These are phyloP conservation scores for Chrysanthemum seticuspe DNA, from an alignment of 129 eudicot species.

Conservation along the genomic window DNA sequence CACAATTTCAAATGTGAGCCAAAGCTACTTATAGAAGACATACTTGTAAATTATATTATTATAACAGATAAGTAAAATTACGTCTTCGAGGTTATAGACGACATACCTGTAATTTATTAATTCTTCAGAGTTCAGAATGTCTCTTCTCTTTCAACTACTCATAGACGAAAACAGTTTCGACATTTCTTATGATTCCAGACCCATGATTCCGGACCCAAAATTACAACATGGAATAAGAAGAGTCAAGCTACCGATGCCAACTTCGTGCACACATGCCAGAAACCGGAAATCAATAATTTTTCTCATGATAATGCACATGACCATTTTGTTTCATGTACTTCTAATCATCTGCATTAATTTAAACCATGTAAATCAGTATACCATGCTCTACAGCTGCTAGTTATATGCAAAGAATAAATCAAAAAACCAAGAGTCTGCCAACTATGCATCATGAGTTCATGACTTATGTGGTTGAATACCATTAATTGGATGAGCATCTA, in stretches of 20 bases:
- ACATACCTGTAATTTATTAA: neutral
- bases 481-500: too few species aligned
- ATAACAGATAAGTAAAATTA: neutral
- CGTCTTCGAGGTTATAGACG: neutral
- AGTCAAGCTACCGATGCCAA: neutral
- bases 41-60: neutral
- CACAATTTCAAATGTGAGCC: too few species aligned
- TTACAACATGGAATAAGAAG: conserved; percentile 21
- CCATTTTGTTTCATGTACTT: neutral
- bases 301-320: neutral
- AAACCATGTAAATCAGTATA: neutral
- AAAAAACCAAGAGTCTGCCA: too few species aligned
- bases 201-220: neutral
- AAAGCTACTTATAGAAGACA: too few species aligned
- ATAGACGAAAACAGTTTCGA: neutral
- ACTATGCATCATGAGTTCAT: too few species aligned
- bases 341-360: neutral
- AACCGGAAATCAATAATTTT: neutral
- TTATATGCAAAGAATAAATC: neutral
- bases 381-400: neutral
- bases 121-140: neutral
- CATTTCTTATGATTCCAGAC: neutral
- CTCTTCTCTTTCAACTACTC: neutral
- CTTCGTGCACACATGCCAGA: neutral
- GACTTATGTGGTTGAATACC: too few species aligned